Conservation (phyloP, 352 stramenopile species). For the Thraustotheca clavata region DNA sequence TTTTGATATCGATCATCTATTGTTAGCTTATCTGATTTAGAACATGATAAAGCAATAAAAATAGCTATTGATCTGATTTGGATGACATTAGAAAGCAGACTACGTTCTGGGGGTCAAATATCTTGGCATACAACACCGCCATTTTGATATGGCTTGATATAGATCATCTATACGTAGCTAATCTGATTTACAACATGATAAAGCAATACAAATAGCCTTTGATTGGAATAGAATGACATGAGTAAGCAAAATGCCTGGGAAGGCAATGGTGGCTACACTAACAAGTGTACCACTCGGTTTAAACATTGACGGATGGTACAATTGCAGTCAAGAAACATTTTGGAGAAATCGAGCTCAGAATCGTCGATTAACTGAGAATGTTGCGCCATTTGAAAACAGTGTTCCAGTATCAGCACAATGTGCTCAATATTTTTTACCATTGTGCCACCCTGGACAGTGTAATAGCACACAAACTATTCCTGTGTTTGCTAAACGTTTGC, state of each 20-base stretch:
- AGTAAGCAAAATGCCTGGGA: neutral
- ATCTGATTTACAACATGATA: neutral
- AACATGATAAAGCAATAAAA: neutral
- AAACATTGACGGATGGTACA: constrained; percentile 40
- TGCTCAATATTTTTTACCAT: constrained; percentile 17
- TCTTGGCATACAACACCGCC: too few species aligned
- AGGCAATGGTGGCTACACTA: neutral
- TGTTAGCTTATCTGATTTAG: neutral
- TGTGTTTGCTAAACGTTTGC: constrained; percentile 39
- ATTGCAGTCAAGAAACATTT: constrained; percentile 28
- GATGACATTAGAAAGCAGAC: neutral
- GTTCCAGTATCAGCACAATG: constrained; percentile 23
- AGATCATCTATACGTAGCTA: too few species aligned
- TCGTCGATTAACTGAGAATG: constrained; percentile 11
- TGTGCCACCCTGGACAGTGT: constrained; percentile 28
- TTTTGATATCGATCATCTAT: too few species aligned
- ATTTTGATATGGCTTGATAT: too few species aligned
- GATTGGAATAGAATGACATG: neutral
- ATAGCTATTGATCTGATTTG: neutral
- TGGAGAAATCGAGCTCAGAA: neutral
- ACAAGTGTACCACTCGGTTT: neutral
- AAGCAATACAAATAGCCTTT: neutral
- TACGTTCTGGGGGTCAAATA: too few species aligned
- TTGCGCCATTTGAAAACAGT: constrained; percentile 21
- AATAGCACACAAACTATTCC: constrained; percentile 29